Conservation (phyloP, 768 basidiomycete species). For the Leccinum obscurum region DNA sequence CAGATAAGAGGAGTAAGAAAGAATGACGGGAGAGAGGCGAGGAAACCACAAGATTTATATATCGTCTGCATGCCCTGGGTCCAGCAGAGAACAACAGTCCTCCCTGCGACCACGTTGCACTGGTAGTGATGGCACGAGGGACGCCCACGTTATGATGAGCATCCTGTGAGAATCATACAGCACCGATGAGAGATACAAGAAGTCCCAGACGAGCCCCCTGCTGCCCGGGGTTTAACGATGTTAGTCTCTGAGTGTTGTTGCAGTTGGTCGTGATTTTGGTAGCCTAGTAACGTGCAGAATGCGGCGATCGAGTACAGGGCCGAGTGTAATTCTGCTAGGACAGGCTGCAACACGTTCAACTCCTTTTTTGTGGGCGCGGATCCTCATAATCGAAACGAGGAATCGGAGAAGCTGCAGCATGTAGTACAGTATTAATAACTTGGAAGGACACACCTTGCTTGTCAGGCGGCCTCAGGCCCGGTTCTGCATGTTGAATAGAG, state of each 20-base stretch:
- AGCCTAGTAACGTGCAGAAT: too few relatives aligned
- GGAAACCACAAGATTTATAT: conserved; percentile 12
- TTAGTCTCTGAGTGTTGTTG: too few relatives aligned
- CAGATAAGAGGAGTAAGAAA: not conserved
- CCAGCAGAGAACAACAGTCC: not conserved
- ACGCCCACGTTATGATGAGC: not conserved
- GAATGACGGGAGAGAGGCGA: not conserved
- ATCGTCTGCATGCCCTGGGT: not conserved
- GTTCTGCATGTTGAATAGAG: too few relatives aligned
- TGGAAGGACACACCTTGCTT: too few relatives aligned
- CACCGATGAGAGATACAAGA: not conserved
- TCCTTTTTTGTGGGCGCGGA: conserved; percentile 11
- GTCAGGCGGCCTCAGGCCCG: too few relatives aligned
- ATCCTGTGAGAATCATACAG: conserved; percentile 5
- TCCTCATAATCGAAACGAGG: not conserved
- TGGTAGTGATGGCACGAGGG: conserved; percentile 1
- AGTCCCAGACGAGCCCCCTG: too few relatives aligned
- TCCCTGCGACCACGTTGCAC: not conserved
- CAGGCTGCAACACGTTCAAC: not conserved
- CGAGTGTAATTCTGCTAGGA: not conserved
- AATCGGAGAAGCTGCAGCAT: not conserved
- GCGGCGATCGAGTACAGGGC: too few relatives aligned
- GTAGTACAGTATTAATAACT: too few relatives aligned
- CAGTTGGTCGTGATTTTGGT: too few relatives aligned
- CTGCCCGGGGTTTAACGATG: too few relatives aligned